These are phyloP conservation scores for Mimosa pudica DNA, from an alignment of 306 rosid genomes.

Conservation along the genomic window DNA sequence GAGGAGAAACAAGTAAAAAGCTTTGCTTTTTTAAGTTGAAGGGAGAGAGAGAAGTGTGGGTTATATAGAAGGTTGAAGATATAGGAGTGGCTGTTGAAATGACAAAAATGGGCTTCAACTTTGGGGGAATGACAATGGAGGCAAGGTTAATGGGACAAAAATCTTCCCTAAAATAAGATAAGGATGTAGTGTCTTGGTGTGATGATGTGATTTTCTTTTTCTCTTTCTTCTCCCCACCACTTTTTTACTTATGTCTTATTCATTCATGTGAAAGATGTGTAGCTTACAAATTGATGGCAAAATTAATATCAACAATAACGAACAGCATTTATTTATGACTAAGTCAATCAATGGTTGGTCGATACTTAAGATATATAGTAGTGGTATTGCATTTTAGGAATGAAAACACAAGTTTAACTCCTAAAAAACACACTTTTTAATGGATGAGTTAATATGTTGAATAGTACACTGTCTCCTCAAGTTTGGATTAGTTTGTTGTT, in stretches of 20 bases:
- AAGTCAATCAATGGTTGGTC: no score
- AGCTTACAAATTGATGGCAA: neutral
- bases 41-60: neutral
- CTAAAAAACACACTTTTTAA: no score
- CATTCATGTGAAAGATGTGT: neutral
- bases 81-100: constrained; percentile 12
- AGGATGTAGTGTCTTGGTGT: neutral
- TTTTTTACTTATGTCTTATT: constrained; percentile 31
- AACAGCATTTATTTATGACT: no score
- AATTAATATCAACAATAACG: neutral
- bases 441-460: no score
- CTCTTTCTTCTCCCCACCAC: neutral
- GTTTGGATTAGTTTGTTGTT: no score
- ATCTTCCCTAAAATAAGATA: neutral
- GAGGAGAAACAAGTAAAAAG: neutral
- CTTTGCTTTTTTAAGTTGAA: neutral
- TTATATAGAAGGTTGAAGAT: constrained; percentile 28
- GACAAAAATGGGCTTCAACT: constrained; percentile 39
- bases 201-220: neutral
- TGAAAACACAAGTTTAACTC: no score
- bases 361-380: no score
- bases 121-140: constrained; percentile 23
- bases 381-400: no score
- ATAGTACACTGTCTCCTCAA: no score
- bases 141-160: constrained; percentile 4